A percentile compares a stretch with the other conserved stretches of the same genome.
Evolutionary conservation across 257 asterid genomes (phyloP).

Genomic region (Nicotiana undulata): DNA sequence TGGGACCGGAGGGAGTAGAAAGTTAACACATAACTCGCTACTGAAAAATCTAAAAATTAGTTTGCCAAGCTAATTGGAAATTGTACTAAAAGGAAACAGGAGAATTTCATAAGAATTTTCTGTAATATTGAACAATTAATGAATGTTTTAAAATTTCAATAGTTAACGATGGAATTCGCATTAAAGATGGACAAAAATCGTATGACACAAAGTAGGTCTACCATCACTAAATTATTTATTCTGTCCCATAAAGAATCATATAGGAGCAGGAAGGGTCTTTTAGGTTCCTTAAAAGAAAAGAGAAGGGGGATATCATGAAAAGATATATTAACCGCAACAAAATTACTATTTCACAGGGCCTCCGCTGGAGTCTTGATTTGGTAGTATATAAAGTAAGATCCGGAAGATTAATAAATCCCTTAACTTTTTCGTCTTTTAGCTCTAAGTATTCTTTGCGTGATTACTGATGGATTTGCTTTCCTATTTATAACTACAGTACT

Average conservation of each 20-base stretch:
- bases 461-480: background rate
- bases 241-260: too few relatives aligned
- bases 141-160: background rate
- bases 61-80: background rate
- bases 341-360: background rate
- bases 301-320: background rate
- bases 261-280: too few relatives aligned
- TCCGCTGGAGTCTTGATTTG: background rate
- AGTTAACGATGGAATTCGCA: background rate
- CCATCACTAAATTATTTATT: too few relatives aligned
- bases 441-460: background rate
- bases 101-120: background rate
- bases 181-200: background rate
- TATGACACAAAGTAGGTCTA: too few relatives aligned
- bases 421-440: background rate
- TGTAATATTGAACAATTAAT: too few relatives aligned
- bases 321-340: background rate
- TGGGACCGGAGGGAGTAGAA: too few relatives aligned
- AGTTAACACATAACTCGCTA: background rate
- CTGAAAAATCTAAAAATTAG: background rate
- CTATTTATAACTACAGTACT: background rate
- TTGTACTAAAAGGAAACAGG: background rate
- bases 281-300: too few relatives aligned
- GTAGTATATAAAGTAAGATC: background rate
- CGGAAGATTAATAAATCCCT: background rate